Percentiles rank a stretch among this genome's conserved stretches.
These are phyloP conservation scores for Candida peoriensis DNA, from an alignment of 805 yeast species.

Conservation along the genomic window DNA sequence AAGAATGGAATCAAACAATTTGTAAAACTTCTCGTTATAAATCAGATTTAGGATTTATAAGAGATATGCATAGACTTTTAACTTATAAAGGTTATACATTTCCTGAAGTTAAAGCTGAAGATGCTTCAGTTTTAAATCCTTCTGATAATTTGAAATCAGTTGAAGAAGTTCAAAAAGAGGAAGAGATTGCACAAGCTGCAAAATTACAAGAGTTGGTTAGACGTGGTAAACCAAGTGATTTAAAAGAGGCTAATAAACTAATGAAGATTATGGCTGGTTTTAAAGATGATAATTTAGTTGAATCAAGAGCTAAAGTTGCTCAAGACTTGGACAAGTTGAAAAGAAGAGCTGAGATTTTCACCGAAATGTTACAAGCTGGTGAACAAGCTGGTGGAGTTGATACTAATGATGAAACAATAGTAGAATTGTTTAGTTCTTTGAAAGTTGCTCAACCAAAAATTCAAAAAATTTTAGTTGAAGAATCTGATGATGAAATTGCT, in stretches of 20 bases:
- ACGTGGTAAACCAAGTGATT: conserved; percentile 92
- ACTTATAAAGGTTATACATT: conserved; percentile 87
- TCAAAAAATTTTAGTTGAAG: conserved; percentile 78
- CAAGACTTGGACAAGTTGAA: conserved; percentile 80
- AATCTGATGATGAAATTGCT: conserved; percentile 61
- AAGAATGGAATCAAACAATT: conserved; percentile 95
- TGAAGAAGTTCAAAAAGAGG: conserved; percentile 89
- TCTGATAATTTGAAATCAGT: conserved; percentile 80
- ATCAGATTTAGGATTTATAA: conserved; percentile 85
- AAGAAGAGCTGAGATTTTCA: conserved; percentile 80
- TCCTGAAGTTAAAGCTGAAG: conserved; percentile 88
- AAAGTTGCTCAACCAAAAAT: conserved; percentile 85
- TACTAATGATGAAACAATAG: conserved; percentile 56
- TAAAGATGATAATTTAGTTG: conserved; percentile 65
- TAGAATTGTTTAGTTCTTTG: conserved; percentile 71
- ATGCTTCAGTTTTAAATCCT: conserved; percentile 90
- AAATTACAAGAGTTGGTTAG: conserved; percentile 93
- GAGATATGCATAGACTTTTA: conserved; percentile 92
- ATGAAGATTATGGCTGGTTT: conserved; percentile 99
- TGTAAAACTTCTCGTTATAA: conserved; percentile 86
- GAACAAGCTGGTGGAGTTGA: conserved; percentile 36
- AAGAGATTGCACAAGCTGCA: conserved; percentile 87
- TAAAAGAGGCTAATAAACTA: conserved; percentile 91
- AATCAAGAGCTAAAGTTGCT: conserved; percentile 70
- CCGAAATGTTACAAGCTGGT: conserved; percentile 71